Conservation (phyloP, 2,329 filamentous ascomycete species). For the Xylaria sp. region DNA sequence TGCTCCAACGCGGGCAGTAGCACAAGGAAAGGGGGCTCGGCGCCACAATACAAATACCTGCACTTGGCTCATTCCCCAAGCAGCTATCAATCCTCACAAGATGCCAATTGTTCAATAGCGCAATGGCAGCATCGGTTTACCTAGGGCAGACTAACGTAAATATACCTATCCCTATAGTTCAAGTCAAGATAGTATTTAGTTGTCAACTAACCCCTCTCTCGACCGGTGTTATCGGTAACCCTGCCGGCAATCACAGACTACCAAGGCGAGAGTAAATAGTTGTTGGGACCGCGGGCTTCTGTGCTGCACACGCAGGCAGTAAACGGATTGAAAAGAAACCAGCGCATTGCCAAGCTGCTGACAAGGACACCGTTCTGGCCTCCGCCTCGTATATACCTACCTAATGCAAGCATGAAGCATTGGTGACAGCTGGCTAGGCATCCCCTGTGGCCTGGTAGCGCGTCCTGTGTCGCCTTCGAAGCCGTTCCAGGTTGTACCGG, state of each 20-base stretch:
- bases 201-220: too few relatives aligned
- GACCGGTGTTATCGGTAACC: too few relatives aligned
- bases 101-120: background rate
- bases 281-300: too few relatives aligned
- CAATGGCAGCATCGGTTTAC: background rate
- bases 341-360: slow-evolving; percentile 28
- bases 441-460: slow-evolving; percentile 18
- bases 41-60: slow-evolving; percentile 40
- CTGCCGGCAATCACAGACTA: too few relatives aligned
- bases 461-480: slow-evolving; percentile 14
- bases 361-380: slow-evolving; percentile 27
- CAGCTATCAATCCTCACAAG: slow-evolving; percentile 1
- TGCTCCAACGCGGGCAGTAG: slow-evolving; percentile 31
- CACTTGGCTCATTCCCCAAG: slow-evolving; percentile 29
- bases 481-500: slow-evolving; percentile 29
- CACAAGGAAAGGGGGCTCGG: slow-evolving; percentile 45
- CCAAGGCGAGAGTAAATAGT: too few relatives aligned
- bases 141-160: background rate
- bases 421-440: slow-evolving; percentile 32
- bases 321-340: slow-evolving; percentile 21
- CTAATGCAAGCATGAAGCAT: slow-evolving; percentile 25
- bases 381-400: slow-evolving; percentile 20
- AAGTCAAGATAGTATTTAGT: background rate
- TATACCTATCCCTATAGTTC: background rate
- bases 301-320: too few relatives aligned